Conservation (phyloP, 208 protist species). For the Trypanosoma melophagium region DNA sequence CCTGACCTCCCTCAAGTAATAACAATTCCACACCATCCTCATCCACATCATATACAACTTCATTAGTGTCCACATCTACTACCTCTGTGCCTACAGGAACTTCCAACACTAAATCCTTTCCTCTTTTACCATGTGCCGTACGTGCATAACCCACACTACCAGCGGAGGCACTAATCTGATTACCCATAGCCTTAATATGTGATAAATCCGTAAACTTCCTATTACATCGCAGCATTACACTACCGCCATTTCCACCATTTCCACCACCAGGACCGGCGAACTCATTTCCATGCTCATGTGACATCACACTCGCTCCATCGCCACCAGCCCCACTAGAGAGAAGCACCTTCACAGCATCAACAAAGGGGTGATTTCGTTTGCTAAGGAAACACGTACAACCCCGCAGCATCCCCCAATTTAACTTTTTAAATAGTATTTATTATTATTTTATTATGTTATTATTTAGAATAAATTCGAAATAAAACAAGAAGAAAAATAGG, state of each 20-base stretch:
- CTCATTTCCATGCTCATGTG: slow-evolving; percentile 86
- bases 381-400: not conserved
- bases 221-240: slow-evolving; percentile 72
- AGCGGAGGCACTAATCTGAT: slow-evolving; percentile 52
- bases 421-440: not conserved
- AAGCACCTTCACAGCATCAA: slow-evolving; percentile 85
- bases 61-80: slow-evolving; percentile 90
- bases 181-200: slow-evolving; percentile 70
- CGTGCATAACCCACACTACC: slow-evolving; percentile 77
- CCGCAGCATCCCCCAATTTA: slow-evolving; percentile 8
- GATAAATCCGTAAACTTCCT: slow-evolving; percentile 52
- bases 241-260: slow-evolving; percentile 89
- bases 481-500: slow-evolving; percentile 22
- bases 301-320: slow-evolving; percentile 87
- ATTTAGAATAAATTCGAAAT: slow-evolving; percentile 17
- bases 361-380: slow-evolving; percentile 42
- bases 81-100: slow-evolving; percentile 85
- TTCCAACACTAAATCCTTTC: slow-evolving; percentile 76
- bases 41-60: slow-evolving; percentile 84
- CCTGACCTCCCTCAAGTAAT: slow-evolving; percentile 88
- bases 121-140: slow-evolving; percentile 68
- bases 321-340: slow-evolving; percentile 82
- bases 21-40: slow-evolving; percentile 74
- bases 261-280: slow-evolving; percentile 90
- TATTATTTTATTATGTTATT: slow-evolving; percentile 10